A percentile compares a stretch with the other conserved stretches of the same genome.
phyloP scores from a whole-genome alignment of 2,329 filamentous ascomycete species.

The Botryotinia calthae region DNA sequence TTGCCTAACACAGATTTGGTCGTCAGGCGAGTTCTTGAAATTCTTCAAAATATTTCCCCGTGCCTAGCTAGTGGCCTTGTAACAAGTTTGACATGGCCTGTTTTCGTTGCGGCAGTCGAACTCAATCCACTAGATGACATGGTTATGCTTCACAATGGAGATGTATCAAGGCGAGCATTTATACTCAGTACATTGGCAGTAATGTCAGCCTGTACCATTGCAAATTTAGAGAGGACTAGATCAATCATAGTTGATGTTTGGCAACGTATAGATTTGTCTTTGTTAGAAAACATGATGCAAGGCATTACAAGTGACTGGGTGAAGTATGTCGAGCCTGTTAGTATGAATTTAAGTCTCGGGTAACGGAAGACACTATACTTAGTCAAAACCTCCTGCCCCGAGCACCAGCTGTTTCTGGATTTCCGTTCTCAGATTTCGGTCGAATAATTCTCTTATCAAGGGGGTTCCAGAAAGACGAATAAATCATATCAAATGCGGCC shows the following conservation, averaged over 20 bases:
- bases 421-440: background rate
- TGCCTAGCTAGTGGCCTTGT: background rate
- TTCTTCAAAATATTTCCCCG: background rate
- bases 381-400: background rate
- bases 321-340: background rate
- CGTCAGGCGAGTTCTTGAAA: background rate
- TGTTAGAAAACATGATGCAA: background rate
- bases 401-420: background rate
- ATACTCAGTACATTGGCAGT: background rate
- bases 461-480: background rate
- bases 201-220: background rate
- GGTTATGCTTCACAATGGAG: background rate
- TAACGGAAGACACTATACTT: background rate
- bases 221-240: background rate
- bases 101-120: background rate
- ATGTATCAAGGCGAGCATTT: background rate
- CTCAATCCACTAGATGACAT: background rate
- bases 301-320: background rate
- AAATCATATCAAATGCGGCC: background rate
- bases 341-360: background rate
- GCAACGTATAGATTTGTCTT: background rate
- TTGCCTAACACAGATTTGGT: background rate
- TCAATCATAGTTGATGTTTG: background rate
- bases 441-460: background rate
- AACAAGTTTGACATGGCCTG: background rate